Evolutionary conservation across 371 early-diverging fungal genomes (phyloP).

Genomic region (Funneliformis caledonium): DNA sequence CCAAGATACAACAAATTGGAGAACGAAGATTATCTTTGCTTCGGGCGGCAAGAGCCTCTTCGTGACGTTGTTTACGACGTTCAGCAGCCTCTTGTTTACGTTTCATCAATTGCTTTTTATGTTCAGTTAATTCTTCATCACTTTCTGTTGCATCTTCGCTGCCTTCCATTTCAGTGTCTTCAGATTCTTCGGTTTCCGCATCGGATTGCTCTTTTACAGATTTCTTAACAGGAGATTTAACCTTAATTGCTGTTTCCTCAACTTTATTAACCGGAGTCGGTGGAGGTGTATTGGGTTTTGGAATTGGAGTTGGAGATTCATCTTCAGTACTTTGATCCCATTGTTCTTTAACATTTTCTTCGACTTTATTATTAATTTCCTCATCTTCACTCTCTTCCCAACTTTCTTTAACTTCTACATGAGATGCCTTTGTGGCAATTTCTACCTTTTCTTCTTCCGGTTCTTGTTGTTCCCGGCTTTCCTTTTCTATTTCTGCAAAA

Average conservation of each 20-base stretch:
- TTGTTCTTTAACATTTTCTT: conserved; percentile 45
- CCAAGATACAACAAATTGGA: conserved; percentile 99
- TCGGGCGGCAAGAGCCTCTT: conserved; percentile 84
- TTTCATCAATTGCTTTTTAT: conserved; percentile 64
- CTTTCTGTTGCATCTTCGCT: conserved; percentile 56
- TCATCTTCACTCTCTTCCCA: conserved; percentile 60
- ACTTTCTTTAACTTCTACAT: conserved; percentile 42
- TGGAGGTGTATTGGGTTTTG: not conserved
- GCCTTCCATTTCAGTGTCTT: conserved; percentile 35
- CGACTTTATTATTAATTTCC: conserved; percentile 44
- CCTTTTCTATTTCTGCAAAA: conserved; percentile 18
- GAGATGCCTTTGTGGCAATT: conserved; percentile 27
- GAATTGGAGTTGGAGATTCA: conserved; percentile 36
- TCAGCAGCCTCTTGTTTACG: conserved; percentile 84
- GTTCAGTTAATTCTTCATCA: conserved; percentile 65
- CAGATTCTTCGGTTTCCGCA: conserved; percentile 43
- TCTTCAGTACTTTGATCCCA: conserved; percentile 52
- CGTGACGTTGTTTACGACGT: conserved; percentile 72
- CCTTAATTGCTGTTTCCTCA: conserved; percentile 29
- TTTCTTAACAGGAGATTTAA: conserved; percentile 47
- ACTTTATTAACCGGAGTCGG: conserved; percentile 39
- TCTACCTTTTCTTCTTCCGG: conserved; percentile 49
- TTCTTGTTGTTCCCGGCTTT: conserved; percentile 41
- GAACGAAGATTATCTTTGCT: conserved; percentile 93
- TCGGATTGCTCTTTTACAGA: conserved; percentile 51